Evolutionary conservation across 2,329 filamentous ascomycete species (phyloP), one percentile per base, ranked within the genome.

Genomic region (Trichoderma gracile): DNA sequence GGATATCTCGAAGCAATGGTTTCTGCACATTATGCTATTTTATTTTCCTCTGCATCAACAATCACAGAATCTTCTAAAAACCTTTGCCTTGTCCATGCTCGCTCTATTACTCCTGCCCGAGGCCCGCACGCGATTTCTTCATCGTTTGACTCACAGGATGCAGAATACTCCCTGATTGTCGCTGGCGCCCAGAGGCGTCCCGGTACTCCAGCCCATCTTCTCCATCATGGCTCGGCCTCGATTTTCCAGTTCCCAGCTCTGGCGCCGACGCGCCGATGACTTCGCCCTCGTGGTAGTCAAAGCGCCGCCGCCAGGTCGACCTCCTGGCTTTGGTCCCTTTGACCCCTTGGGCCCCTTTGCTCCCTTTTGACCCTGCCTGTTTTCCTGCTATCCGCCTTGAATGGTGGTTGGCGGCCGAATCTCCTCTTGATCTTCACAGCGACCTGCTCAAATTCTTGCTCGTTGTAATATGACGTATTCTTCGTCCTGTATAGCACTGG

Each of bases 201-300:
- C 95, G 59, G 84, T 89, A 67, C 86, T 90, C 93, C 95, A 99
- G 3, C 95, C 95, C 95, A 98, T 98, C 78, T 95, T 98, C 78
- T 96, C 92, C 68, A 99, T 78, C 87, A 99, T 91, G 3, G 87
- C 86, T 57, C 92, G 86, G 12, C 95, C 95, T 69, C 87, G 92
- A 74, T 97, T 98, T 60, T n/a, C 90, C 90, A 5, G 82, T 80
- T 1, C 91, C 91, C 38, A 99, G 82, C 74, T 97, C 93, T 12
- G 93, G 91, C 1, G 94, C 93, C 54, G 87, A 86, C 1, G 86
- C 92, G 54, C 94, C 95, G 2, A 98, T 93, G 30, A 96, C 80
- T 69, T 98, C 93, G 19, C 95, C 95, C 71, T 98, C 91, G 66
- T 84, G 85, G 69, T 95, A 92, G 1, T 81, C 82, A 72, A 67